Percentiles rank a stretch among this genome's conserved stretches.
Conservation (phyloP, 805 yeast species). For the Candida morakotiae region DNA sequence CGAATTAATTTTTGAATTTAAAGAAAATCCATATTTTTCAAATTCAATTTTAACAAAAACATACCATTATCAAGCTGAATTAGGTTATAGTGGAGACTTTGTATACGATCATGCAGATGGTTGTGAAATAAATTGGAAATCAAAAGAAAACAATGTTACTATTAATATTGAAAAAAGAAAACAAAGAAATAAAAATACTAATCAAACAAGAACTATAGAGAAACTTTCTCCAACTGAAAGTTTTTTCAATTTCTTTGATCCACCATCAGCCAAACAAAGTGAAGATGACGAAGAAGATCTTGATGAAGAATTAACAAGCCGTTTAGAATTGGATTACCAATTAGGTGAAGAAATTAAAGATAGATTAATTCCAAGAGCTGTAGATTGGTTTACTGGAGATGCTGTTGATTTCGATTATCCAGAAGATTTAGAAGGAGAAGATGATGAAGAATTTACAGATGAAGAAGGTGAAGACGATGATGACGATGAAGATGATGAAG, state of each 20-base stretch:
- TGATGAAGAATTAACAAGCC: slow-evolving; percentile 70
- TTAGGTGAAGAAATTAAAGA: slow-evolving; percentile 96
- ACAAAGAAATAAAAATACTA: slow-evolving; percentile 94
- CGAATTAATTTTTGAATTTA: slow-evolving; percentile 77
- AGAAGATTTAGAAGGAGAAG: slow-evolving; percentile 60
- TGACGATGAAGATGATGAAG: slow-evolving; percentile 59
- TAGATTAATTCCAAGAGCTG: slow-evolving; percentile 90
- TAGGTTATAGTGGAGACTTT: slow-evolving; percentile 93
- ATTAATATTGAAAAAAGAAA: slow-evolving; percentile 87
- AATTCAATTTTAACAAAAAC: slow-evolving; percentile 75
- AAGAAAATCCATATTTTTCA: slow-evolving; percentile 68
- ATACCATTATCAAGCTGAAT: slow-evolving; percentile 89
- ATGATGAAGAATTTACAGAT: slow-evolving; percentile 55
- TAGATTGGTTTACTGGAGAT: slow-evolving; percentile 98
- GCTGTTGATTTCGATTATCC: slow-evolving; percentile 72
- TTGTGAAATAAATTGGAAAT: slow-evolving; percentile 75
- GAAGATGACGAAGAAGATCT: slow-evolving; percentile 47
- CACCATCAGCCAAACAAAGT: slow-evolving; percentile 64
- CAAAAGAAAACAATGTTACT: slow-evolving; percentile 79
- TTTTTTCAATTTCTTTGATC: slow-evolving; percentile 92
- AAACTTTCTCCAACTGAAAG: slow-evolving; percentile 92
- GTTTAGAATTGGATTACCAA: slow-evolving; percentile 89
- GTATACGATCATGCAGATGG: slow-evolving; percentile 98
- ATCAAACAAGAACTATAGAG: slow-evolving; percentile 93
- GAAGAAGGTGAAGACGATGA: slow-evolving; percentile 61